These are phyloP conservation scores for Asterionellopsis glacialis DNA, from an alignment of 108 stramenopile genomes.

Conservation along the genomic window DNA sequence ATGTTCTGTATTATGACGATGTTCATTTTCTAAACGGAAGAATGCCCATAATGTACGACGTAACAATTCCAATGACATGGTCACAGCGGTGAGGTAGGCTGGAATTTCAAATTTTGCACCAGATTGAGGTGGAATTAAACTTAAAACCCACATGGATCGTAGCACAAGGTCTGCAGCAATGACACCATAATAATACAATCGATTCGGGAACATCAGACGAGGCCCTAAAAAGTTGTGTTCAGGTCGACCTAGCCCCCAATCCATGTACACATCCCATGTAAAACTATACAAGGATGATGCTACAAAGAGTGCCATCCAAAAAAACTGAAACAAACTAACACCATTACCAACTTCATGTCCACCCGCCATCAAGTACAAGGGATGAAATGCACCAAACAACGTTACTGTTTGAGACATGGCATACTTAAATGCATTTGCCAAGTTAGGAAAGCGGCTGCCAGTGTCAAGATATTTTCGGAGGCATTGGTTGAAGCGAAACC, in stretches of 20 bases:
- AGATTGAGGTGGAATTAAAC: slow-evolving; percentile 71
- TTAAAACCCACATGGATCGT: slow-evolving; percentile 88
- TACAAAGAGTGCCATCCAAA: slow-evolving; percentile 81
- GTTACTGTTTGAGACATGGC: slow-evolving; percentile 89
- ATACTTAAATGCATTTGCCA: slow-evolving; percentile 89
- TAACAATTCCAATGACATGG: slow-evolving; percentile 77
- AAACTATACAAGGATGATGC: slow-evolving; percentile 79
- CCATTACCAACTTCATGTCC: slow-evolving; percentile 9
- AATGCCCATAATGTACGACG: slow-evolving; percentile 90
- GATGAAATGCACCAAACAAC: slow-evolving; percentile 88
- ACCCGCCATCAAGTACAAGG: slow-evolving; percentile 56
- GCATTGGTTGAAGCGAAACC: slow-evolving; percentile 92
- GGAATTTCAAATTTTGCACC: slow-evolving; percentile 84
- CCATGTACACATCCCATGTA: slow-evolving; percentile 92
- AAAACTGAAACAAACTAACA: slow-evolving; percentile 53
- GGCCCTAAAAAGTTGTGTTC: slow-evolving; percentile 75
- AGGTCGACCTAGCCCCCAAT: slow-evolving; percentile 80
- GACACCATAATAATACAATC: slow-evolving; percentile 58
- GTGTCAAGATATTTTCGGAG: slow-evolving; percentile 81
- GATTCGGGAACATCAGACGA: slow-evolving; percentile 78
- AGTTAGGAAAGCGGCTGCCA: slow-evolving; percentile 73
- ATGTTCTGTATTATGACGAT: slow-evolving; percentile 71
- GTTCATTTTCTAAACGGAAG: slow-evolving; percentile 89
- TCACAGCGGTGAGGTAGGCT: slow-evolving; percentile 66
- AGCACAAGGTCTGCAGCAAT: slow-evolving; percentile 65